Conservation (phyloP, 495 filamentous ascomycete species). For the Copromyces sp. region DNA sequence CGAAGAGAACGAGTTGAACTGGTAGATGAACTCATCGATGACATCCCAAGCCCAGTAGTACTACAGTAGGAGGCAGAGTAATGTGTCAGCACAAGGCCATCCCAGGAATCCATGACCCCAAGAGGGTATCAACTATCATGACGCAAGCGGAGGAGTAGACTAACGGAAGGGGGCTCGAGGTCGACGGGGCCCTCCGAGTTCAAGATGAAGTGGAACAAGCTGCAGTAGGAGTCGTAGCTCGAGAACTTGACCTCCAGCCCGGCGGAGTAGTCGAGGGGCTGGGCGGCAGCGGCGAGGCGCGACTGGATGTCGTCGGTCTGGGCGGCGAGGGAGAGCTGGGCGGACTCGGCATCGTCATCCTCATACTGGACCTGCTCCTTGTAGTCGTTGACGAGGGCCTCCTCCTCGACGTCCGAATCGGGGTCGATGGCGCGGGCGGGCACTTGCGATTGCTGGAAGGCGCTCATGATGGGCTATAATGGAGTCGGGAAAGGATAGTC, state of each 20-base stretch:
- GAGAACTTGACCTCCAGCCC: constrained; percentile 89
- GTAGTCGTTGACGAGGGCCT: constrained; percentile 88
- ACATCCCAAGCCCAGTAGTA: constrained; percentile 99
- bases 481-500: not conserved
- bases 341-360: constrained; percentile 69
- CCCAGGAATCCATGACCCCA: not conserved
- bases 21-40: constrained; percentile 99
- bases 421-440: constrained; percentile 51
- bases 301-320: constrained; percentile 77
- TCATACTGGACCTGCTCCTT: constrained; percentile 88
- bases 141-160: constrained; percentile 19
- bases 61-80: constrained; percentile 32
- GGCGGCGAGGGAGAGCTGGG: constrained; percentile 45
- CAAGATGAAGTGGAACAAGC: constrained; percentile 94
- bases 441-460: constrained; percentile 40
- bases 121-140: not conserved
- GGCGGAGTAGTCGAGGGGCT: constrained; percentile 89
- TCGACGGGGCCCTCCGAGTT: constrained; percentile 98
- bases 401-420: constrained; percentile 89
- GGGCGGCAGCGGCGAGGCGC: constrained; percentile 78
- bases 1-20: constrained; percentile 98
- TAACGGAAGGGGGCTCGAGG: constrained; percentile 86
- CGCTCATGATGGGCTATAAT: constrained; percentile 31
- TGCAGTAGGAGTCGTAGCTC: constrained; percentile 99
- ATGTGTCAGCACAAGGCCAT: not conserved